Base-by-base conservation (phyloP, 139 green algal genomes). In the Asterochloris sp. region DNA sequence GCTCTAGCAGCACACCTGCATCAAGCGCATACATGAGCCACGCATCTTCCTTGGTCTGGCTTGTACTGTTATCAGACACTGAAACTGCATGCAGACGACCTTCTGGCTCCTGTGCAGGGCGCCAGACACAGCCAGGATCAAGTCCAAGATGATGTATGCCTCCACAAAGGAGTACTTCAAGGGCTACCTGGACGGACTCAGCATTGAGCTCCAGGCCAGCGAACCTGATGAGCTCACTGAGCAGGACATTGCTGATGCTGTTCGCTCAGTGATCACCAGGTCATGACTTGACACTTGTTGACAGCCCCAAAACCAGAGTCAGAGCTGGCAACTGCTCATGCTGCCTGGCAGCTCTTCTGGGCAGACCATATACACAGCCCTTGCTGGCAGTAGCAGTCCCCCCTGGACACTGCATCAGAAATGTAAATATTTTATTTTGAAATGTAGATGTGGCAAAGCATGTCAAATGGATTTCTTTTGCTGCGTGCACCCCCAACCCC, bases 141-240 rank as follows among this genome's bases (percentile, higher is more conserved):
- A 94, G 81, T 74, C 84, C 75, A 98, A 97, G 86, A 97, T 97
- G 93, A 96, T 97, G 92, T 97, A 97, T 80, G 92, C 94, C 8
- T 90, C 83, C 78, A 97, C 93, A 74, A 97, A 97, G 83, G 94
- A 97, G 86, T 95, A 95, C 74, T 94, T 97, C 87, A 97, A 97
- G 89, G 84, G 85, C 62, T 91, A 91, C 85, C 83, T 97, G 78
- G 94, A 97, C 13, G 79, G 84, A 38, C 69, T 83, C 19, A 74
- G 64, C 26, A 87, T 93, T 12, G 94, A 97, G 87, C 88, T 97
- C 84, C 93, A 97, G 87, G 92, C 84, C 12, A 89, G 77, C 27
- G 92, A 95, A 73, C 62, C 86, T 47, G 87, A 88, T 26, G 94
- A 97, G 60, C 82, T 97, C n/a, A 86, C 66, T 19, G 90, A 92